phyloP scores from a whole-genome alignment of 495 filamentous ascomycete genomes.

The Sordaria brevicollis region DNA sequence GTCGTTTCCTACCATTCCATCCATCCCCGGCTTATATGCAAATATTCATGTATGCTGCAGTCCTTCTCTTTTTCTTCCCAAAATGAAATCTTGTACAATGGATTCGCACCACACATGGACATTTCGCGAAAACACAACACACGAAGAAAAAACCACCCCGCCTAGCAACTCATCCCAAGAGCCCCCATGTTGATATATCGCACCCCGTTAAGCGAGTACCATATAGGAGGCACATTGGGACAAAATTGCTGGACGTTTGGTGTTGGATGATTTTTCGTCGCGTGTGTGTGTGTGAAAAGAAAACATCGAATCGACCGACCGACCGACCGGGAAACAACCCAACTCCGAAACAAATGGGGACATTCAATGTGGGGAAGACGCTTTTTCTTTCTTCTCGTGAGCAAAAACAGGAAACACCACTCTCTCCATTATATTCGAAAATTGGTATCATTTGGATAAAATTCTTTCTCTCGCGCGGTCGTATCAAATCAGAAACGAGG shows the following conservation, averaged over 20 bases:
- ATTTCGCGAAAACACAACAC: background rate
- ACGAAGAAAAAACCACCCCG: background rate
- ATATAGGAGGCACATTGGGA: background rate
- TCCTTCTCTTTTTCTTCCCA: background rate
- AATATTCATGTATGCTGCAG: slow-evolving; percentile 1
- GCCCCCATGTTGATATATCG: background rate
- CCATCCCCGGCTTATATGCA: background rate
- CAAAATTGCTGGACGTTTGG: background rate
- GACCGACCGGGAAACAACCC: no score
- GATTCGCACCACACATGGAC: background rate
- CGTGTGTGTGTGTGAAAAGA: background rate
- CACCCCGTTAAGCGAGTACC: background rate
- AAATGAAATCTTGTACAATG: background rate
- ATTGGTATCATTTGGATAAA: background rate
- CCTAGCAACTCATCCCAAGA: background rate
- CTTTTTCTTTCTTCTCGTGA: no score
- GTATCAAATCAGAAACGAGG: background rate
- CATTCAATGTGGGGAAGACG: no score
- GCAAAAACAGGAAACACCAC: background rate
- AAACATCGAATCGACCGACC: no score
- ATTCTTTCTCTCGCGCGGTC: background rate
- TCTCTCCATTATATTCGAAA: background rate
- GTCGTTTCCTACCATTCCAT: background rate
- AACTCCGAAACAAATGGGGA: no score
- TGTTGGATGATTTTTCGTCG: background rate